Evolutionary conservation across 78 protist species (phyloP).

Genomic region (Chrysochromulina parva): DNA sequence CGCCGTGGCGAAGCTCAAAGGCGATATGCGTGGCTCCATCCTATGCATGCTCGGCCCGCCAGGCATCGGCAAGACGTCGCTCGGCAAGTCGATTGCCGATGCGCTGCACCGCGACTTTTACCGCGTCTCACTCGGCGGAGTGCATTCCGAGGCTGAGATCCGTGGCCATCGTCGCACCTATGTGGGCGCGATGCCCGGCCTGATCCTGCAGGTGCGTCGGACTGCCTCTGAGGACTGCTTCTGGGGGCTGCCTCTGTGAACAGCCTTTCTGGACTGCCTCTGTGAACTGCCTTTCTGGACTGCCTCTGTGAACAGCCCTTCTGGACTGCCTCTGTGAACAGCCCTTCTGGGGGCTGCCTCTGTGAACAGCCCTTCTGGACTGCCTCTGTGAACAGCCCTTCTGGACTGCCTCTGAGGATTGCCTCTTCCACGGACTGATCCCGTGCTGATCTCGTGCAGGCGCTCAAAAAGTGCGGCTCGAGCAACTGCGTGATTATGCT

Average conservation of each 20-base stretch:
- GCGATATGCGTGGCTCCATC: slow-evolving; percentile 47
- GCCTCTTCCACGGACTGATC: no score
- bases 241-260: no score
- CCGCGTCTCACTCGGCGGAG: background rate
- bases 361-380: no score
- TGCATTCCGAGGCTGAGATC: slow-evolving; percentile 25
- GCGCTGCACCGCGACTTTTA: slow-evolving; percentile 53
- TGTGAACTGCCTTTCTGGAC: no score
- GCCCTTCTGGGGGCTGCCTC: no score
- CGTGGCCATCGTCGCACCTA: slow-evolving; percentile 75
- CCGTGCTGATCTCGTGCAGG: slow-evolving; percentile 43
- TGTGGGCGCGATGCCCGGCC: slow-evolving; percentile 95
- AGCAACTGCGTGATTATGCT: slow-evolving; percentile 90
- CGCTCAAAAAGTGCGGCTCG: slow-evolving; percentile 55
- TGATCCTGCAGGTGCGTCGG: slow-evolving; percentile 48
- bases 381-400: no score
- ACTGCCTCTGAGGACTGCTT: no score
- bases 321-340: no score
- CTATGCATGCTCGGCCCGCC: slow-evolving; percentile 80
- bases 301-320: no score
- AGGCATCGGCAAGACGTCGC: slow-evolving; percentile 84
- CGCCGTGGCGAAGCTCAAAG: slow-evolving; percentile 73
- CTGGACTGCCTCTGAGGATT: no score
- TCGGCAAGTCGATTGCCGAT: slow-evolving; percentile 74
- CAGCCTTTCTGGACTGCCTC: no score